Evolutionary conservation across 306 rosid genomes (phyloP), one percentile per base, ranked within the genome.

Genomic region (Alnus glutinosa): DNA sequence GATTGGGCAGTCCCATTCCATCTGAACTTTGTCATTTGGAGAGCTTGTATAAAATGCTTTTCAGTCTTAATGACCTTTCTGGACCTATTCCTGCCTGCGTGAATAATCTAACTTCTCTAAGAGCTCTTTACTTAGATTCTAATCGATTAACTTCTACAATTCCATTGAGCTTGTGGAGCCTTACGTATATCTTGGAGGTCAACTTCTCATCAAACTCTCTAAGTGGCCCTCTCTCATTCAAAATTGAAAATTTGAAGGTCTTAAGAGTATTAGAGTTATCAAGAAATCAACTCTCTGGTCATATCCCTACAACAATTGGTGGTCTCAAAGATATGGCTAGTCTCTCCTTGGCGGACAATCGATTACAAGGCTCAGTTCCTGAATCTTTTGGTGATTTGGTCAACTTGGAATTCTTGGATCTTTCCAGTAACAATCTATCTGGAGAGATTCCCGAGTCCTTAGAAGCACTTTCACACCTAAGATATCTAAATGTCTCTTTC

Each of bases 351-450:
- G 64, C 66, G 0, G 9, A 42, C 16, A 86, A 83, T 80, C 34
- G 55, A 44, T 46, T 86, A 8, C 12, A 75, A 47, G 89, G 85
- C 4, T 16, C 68, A 0, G 80, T 86, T 11, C 89, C 89, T 49
- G n/a, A 18, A 32, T 66, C 82, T 42, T n/a, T 82, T 61, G 78
- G 84, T 16, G 32, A 70, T 11, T 32, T 86, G 75, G 13, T 77
- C 18, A 57, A 75, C 32, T 54, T 86, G 62, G 44, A 23, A 37
- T 67, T 48, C 19, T 70, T 78, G 55, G 68, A 55, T 15, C 57
- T 78, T 6, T 14, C 66, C 3, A 18, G 18, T 78, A 78, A 69
- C 63, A 55, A 46, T 15, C 23, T 78, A 30, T 28, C 70, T 0
- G 76, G 81, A 8, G 37, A 14, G n/a, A 44, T 78, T 23, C 81